Evolutionary conservation across 1,284 basidiomycete species (phyloP), one percentile per base, ranked within the genome.

Genomic region (Waitea zeae): DNA sequence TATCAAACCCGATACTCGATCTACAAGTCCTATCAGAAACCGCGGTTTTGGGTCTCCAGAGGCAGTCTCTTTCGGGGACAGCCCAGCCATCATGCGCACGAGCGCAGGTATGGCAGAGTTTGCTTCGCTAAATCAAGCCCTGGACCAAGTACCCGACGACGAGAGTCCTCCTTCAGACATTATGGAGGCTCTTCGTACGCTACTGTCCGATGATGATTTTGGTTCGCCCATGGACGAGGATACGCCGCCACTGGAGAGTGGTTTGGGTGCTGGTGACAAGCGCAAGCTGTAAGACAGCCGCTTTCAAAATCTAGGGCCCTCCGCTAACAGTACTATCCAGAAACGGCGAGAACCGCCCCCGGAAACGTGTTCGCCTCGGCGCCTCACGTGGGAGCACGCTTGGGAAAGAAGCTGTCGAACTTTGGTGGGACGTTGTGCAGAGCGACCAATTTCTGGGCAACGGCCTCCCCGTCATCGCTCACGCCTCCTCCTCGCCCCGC

Each of bases 51-150:
- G n/a, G n/a, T n/a, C n/a, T n/a, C n/a, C 48, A 12, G 46, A 46
- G 3, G 51, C 72, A 43, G 46, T 59, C 0, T 52, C 64, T 1
- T 81, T 84, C 40, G 53, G 55, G 2, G 80, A 84, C 19, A 64
- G 62, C 28, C 68, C 70, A 3, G 86, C 87, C 0, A 67, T 93
- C 20, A 51, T 75, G 9, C 75, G 90, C n/a, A 86, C 81, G 0
- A 60, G 74, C 0, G 65, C 75, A 40, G 69, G 73, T 17, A 93
- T 93, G 86, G 49, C 59, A 2, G 42, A 57, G 33, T 83, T 83
- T 44, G 47, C 49, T 20, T 56, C 64, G 28, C 54, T 83, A 6
- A 76, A 82, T 41, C 47, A 42, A 11, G 65, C 66, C 13, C 44
- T 62, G 13, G 54, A 58, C 20, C 38, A 43, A 14, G 43, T 37